Percentiles rank a stretch among this genome's conserved stretches.
Conservation (phyloP, 495 filamentous ascomycete species). For the Neurospora sp. region DNA sequence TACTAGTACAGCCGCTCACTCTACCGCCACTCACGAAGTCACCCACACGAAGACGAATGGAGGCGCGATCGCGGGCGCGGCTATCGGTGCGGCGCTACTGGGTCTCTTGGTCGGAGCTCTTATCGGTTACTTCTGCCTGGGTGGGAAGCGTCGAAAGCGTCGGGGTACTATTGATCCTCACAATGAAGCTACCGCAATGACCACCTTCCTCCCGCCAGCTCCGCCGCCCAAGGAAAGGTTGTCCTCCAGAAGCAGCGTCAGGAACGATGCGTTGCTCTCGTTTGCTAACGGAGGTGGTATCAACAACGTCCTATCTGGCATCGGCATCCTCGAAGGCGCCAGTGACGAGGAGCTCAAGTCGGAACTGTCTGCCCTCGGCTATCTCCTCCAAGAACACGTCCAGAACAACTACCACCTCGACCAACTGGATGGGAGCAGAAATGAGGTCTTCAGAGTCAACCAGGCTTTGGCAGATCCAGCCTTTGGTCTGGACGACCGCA, state of each 20-base stretch:
- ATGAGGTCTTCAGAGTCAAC: not conserved
- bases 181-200: not conserved
- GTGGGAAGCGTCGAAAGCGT: not conserved
- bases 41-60: not conserved
- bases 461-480: not conserved
- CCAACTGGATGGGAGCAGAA: constrained; percentile 9
- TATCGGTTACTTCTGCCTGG: not conserved
- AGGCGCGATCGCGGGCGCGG: not conserved
- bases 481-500: not conserved
- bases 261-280: not conserved
- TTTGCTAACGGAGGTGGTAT: not conserved
- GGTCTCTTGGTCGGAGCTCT: not conserved
- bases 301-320: not conserved
- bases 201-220: not conserved
- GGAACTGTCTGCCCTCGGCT: constrained; percentile 19
- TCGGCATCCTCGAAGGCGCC: constrained; percentile 13
- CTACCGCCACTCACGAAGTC: not conserved
- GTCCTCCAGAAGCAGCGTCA: not conserved
- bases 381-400: constrained; percentile 25
- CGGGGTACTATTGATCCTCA: not conserved
- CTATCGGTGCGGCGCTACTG: not conserved
- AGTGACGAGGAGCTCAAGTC: constrained; percentile 18
- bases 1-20: not conserved
- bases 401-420: constrained; percentile 25
- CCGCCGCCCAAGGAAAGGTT: not conserved